Evolutionary conservation across 345 rosid species (phyloP).

Genomic region (Lepidium aucheri): DNA sequence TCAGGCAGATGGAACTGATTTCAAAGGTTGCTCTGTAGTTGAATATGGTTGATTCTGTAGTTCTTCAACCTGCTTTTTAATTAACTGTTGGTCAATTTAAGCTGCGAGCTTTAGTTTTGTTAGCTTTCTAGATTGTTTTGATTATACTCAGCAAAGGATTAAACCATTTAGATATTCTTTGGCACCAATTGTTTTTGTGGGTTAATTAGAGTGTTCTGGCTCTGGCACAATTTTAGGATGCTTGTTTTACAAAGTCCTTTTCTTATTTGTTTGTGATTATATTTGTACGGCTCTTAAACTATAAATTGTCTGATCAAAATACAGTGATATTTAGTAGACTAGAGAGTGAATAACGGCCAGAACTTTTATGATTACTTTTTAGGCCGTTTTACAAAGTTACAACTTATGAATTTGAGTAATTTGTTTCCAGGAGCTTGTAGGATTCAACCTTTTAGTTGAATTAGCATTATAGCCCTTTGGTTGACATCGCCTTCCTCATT

Average conservation of each 20-base stretch:
- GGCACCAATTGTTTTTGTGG: background rate
- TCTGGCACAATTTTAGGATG: background rate
- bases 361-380: background rate
- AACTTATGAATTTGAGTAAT: background rate
- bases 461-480: background rate
- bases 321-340: background rate
- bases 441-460: background rate
- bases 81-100: background rate
- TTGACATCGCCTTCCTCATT: background rate
- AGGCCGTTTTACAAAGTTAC: background rate
- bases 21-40: slow-evolving; percentile 38
- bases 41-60: background rate
- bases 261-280: background rate
- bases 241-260: background rate
- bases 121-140: background rate
- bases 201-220: background rate
- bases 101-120: background rate
- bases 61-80: background rate
- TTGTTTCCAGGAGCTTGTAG: background rate
- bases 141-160: background rate
- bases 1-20: slow-evolving; percentile 38
- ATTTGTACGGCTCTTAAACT: background rate
- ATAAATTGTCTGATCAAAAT: background rate
- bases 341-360: background rate
- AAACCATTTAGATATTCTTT: background rate